A percentile compares a stretch with the other conserved stretches of the same genome.
These are phyloP conservation scores for Vicia sativa DNA, from an alignment of 306 rosid species.

Conservation along the genomic window DNA sequence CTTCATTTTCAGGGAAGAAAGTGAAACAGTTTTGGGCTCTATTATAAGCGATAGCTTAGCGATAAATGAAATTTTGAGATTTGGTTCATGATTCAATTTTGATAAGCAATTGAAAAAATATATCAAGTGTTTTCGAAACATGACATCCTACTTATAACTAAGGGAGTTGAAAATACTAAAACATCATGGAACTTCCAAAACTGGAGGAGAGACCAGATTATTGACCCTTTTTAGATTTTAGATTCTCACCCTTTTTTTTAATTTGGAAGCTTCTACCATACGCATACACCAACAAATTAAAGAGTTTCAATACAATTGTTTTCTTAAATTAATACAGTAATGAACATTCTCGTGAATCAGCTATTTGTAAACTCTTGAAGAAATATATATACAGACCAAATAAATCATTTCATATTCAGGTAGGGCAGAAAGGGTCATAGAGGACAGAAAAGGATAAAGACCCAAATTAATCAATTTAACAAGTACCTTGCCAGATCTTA, in stretches of 20 bases:
- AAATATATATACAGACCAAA: constrained; percentile 36
- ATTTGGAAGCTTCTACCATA: too few species aligned
- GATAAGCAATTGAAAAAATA: background rate
- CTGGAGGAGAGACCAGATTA: background rate
- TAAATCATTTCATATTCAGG: constrained; percentile 36
- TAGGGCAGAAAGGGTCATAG: constrained; percentile 30
- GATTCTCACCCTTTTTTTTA: background rate
- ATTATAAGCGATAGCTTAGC: too few species aligned
- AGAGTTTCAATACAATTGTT: too few species aligned
- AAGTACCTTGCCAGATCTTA: constrained; percentile 38
- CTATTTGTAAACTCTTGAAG: background rate
- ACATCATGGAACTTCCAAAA: background rate
- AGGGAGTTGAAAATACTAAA: background rate
- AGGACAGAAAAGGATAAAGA: constrained; percentile 24
- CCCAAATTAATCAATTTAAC: constrained; percentile 34
- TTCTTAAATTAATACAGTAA: too few species aligned
- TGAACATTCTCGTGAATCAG: too few species aligned
- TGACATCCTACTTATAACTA: background rate
- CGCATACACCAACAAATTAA: too few species aligned
- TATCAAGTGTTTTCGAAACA: background rate
- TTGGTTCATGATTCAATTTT: too few species aligned
- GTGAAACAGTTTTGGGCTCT: too few species aligned
- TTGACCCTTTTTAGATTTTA: background rate
- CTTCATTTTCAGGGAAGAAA: too few species aligned
- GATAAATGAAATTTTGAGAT: too few species aligned